Evolutionary conservation across 2,329 filamentous ascomycete species (phyloP), one percentile per base, ranked within the genome.

Genomic region (Colletotrichum endophyticum): DNA sequence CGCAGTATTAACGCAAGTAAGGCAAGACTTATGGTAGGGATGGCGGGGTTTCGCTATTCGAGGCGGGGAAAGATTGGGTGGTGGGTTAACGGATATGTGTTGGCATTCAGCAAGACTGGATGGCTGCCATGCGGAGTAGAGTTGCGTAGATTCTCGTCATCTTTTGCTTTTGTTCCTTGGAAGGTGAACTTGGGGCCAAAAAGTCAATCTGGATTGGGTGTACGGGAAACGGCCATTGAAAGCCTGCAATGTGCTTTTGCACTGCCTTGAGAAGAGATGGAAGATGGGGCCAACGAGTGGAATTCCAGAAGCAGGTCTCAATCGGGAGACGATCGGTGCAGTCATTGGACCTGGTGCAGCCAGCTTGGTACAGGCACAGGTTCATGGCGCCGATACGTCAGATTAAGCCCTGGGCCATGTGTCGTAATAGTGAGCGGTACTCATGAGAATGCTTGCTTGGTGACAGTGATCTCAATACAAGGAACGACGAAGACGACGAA

Each of bases 91-190:
- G 39, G 19, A 6, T n/a, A n/a, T 28, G 57, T n/a, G 57, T 28
- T 28, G 19, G 59, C 28, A 32, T 73, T 62, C 56, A 34, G 39
- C 39, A 49, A 49, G 12, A 59, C 13, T 63, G 28, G n/a, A 68
- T 32, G 30, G 28, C 8, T 59, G 61, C 16, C 30, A 68, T 68
- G 70, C 39, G 66, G 39, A 70, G 30, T 39, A 30, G 6, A 25
- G 27, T 19, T 62, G 22, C 30, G 71, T 25, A 70, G 22, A 19
- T 27, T 19, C 44, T 19, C 30, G 71, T 30, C 62, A 32, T 49
- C 56, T 19, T 32, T 36, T 22, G 59, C 22, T n/a, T n/a, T 61
- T 27, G 25, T 61, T 30, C 15, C 27, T 61, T 30, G 57, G 27
- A 61, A 61, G 5, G 57, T 61, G 25, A 11, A 70, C 19, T 44